These are phyloP conservation scores for Curvularia hawaiiensis DNA, from an alignment of 2,329 filamentous ascomycete genomes.

Conservation along the genomic window DNA sequence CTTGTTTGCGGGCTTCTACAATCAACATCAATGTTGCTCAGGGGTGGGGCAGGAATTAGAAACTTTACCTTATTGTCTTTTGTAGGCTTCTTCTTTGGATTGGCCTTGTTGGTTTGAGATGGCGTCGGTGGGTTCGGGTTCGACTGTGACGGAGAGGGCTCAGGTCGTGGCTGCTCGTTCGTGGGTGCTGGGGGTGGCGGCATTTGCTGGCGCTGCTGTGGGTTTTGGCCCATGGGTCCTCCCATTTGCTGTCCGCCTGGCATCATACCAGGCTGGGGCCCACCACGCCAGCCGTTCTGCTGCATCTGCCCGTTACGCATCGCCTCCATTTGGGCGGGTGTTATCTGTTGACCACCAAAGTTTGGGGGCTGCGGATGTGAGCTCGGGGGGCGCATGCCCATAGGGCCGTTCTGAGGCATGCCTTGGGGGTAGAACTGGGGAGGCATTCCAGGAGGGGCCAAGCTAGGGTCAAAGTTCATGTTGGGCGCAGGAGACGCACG, in stretches of 20 bases:
- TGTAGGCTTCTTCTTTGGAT: conserved; percentile 77
- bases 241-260: conserved; percentile 59
- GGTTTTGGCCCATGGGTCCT: conserved; percentile 62
- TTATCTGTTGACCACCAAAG: conserved; percentile 68
- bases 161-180: conserved; percentile 49
- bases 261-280: conserved; percentile 58
- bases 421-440: conserved; percentile 44
- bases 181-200: conserved; percentile 55
- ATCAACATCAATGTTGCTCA: conserved; percentile 45
- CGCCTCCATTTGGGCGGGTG: conserved; percentile 60
- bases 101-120: conserved; percentile 72
- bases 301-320: conserved; percentile 47
- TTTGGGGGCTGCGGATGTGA: conserved; percentile 53
- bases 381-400: conserved; percentile 62
- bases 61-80: conserved; percentile 70
- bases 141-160: conserved; percentile 55
- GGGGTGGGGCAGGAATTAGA: conserved; percentile 25
- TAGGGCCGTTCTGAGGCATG: conserved; percentile 39
- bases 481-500: conserved; percentile 66
- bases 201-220: conserved; percentile 70
- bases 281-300: conserved; percentile 45
- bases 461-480: conserved; percentile 54
- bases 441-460: conserved; percentile 55
- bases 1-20: conserved; percentile 48
- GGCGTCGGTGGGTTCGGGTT: conserved; percentile 73